Conservation (phyloP, 176 grass and related monocot species). For the Dactylis glomerata region DNA sequence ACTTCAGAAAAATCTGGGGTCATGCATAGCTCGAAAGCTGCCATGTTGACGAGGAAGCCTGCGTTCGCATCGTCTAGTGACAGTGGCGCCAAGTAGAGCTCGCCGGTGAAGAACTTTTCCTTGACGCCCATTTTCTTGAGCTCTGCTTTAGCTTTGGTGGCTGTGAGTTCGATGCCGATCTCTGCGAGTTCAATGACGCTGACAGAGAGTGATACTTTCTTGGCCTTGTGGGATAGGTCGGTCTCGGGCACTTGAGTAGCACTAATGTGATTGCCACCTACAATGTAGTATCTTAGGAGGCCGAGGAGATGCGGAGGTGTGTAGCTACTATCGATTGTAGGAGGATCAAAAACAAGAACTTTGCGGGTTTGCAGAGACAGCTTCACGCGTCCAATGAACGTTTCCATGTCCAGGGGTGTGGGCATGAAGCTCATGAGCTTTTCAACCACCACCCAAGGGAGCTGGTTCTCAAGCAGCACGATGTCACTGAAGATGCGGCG, state of each 20-base stretch:
- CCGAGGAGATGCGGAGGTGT: not conserved
- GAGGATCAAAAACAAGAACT: too few relatives aligned
- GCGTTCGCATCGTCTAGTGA: not conserved
- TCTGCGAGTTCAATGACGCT: not conserved
- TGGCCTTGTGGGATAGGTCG: not conserved
- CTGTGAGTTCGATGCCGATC: not conserved
- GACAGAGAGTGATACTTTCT: not conserved
- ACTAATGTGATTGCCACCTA: not conserved
- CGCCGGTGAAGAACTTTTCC: too few relatives aligned
- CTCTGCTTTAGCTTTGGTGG: not conserved
- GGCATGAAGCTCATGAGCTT: not conserved
- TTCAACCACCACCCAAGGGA: conserved; percentile 3
- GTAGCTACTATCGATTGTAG: not conserved
- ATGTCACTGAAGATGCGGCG: not conserved
- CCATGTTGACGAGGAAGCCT: conserved; percentile 9
- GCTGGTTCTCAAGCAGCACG: conserved; percentile 5
- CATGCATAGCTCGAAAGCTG: not conserved
- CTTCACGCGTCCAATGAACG: not conserved
- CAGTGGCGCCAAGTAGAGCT: not conserved
- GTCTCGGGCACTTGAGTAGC: not conserved
- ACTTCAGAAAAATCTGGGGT: not conserved
- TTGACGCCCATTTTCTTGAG: not conserved
- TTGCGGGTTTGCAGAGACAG: not conserved
- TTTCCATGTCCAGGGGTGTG: not conserved
- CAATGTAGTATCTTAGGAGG: not conserved